These are phyloP conservation scores for Schizophyllum amplum DNA, from an alignment of 1,284 basidiomycete species.

Conservation along the genomic window DNA sequence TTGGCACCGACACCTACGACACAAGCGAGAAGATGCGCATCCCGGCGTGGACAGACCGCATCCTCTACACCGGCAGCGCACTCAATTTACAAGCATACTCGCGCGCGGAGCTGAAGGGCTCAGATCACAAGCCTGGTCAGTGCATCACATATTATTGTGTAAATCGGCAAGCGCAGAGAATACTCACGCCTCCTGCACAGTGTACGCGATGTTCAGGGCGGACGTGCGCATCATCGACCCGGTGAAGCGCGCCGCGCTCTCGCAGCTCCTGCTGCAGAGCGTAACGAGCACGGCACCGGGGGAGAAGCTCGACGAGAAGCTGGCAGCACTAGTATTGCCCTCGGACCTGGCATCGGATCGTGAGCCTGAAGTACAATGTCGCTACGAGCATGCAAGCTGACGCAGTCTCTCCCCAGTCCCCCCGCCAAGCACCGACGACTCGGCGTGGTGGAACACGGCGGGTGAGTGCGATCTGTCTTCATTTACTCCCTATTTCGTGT, in stretches of 20 bases:
- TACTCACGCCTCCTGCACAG: constrained; percentile 38
- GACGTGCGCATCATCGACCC: constrained; percentile 76
- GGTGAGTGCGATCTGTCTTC: constrained; percentile 31
- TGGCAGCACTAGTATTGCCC: constrained; percentile 41
- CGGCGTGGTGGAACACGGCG: constrained; percentile 68
- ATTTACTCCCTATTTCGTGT: constrained; percentile 2
- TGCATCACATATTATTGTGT: too few relatives aligned
- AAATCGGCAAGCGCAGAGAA: too few relatives aligned
- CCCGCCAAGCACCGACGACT: constrained; percentile 67
- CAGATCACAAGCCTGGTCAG: constrained; percentile 89
- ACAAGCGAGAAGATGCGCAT: constrained; percentile 94
- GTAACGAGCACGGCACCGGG: constrained; percentile 51
- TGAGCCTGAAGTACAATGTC: constrained; percentile 17
- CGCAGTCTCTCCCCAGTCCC: constrained; percentile 43
- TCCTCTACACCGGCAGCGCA: constrained; percentile 72
- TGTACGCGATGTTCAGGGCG: constrained; percentile 78
- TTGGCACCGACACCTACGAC: constrained; percentile 84
- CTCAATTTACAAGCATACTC: constrained; percentile 63
- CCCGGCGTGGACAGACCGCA: constrained; percentile 98
- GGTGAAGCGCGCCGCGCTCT: constrained; percentile 62
- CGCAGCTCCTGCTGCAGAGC: constrained; percentile 59
- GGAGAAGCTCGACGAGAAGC: constrained; percentile 65
- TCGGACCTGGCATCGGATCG: constrained; percentile 28
- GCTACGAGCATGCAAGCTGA: constrained; percentile 1
- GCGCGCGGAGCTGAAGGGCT: constrained; percentile 77